Evolutionary conservation across 352 stramenopile genomes (phyloP).

Genomic region (Globisporangium camurandrum): DNA sequence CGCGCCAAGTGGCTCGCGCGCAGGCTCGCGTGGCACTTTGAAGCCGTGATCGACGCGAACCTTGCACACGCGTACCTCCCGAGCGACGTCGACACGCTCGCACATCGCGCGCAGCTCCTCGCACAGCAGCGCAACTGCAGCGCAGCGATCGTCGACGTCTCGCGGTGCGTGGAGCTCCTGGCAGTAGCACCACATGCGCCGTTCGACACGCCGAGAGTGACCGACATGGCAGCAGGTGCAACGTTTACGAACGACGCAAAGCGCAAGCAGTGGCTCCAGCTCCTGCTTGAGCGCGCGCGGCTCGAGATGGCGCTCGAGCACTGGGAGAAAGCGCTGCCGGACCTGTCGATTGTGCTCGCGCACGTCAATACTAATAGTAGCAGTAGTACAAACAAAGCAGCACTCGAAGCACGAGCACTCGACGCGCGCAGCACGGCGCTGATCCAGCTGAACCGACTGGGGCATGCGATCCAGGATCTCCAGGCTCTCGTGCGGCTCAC

Average conservation of each 20-base stretch:
- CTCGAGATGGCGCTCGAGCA: conserved; percentile 28
- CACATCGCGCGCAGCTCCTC: conserved; percentile 33
- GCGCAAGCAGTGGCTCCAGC: conserved; percentile 34
- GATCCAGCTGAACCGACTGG: conserved; percentile 27
- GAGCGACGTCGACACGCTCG: conserved; percentile 40
- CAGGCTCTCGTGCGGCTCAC: conserved; percentile 19
- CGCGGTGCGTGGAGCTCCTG: conserved; percentile 31
- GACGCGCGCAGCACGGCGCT: conserved; percentile 29
- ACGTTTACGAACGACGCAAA: conserved; percentile 31
- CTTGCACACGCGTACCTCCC: conserved; percentile 41
- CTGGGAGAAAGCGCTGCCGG: conserved; percentile 32
- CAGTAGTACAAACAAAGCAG: conserved; percentile 21
- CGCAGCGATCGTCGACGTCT: conserved; percentile 36
- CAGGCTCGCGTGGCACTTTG: conserved; percentile 38
- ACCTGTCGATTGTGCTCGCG: conserved; percentile 33
- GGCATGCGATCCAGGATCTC: conserved; percentile 41
- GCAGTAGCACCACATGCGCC: no score
- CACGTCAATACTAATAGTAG: no score
- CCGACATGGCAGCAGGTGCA: conserved; percentile 11
- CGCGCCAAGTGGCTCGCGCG: conserved; percentile 38
- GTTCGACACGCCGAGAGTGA: no score
- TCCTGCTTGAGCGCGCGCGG: conserved; percentile 31
- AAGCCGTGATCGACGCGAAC: conserved; percentile 43
- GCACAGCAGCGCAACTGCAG: conserved; percentile 29
- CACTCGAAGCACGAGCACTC: conserved; percentile 17